Conservation (phyloP, 495 filamentous ascomycete genomes). For the Xylaria curta region DNA sequence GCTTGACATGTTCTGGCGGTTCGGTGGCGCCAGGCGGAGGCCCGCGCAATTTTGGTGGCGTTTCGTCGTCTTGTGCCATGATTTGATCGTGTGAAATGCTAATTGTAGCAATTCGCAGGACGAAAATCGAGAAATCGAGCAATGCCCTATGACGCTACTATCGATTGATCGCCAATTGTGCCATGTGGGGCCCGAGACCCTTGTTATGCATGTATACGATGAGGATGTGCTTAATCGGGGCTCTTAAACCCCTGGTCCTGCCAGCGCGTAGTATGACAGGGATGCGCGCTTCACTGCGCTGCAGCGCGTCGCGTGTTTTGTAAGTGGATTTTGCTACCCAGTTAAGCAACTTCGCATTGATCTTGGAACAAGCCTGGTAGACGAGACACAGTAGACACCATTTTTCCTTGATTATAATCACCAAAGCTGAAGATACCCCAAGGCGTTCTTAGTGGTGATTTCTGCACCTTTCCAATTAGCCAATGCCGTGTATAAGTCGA, state of each 20-base stretch:
- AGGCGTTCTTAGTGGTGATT: conserved; percentile 5
- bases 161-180: not conserved
- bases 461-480: conserved; percentile 9
- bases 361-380: not conserved
- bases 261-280: conserved; percentile 17
- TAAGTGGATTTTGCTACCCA: conserved; percentile 25
- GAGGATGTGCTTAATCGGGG: conserved; percentile 1
- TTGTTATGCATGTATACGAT: conserved; percentile 20
- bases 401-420: not conserved
- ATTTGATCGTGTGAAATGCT: conserved; percentile 14
- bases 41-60: conserved; percentile 35
- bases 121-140: conserved; percentile 18
- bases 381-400: not conserved
- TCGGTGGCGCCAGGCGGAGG: conserved; percentile 46
- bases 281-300: conserved; percentile 17
- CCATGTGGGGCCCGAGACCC: not conserved
- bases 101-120: not conserved
- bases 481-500: conserved; percentile 27
- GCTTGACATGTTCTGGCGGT: conserved; percentile 42
- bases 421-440: not conserved
- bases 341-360: not conserved
- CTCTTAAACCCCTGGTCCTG: conserved; percentile 22
- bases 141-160: conserved; percentile 24
- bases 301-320: conserved; percentile 29
- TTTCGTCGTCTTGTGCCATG: conserved; percentile 41